Percentiles rank a stretch among this genome's conserved stretches.
These are phyloP conservation scores for Amanita subjunquillea DNA, from an alignment of 768 basidiomycete genomes.

Conservation along the genomic window DNA sequence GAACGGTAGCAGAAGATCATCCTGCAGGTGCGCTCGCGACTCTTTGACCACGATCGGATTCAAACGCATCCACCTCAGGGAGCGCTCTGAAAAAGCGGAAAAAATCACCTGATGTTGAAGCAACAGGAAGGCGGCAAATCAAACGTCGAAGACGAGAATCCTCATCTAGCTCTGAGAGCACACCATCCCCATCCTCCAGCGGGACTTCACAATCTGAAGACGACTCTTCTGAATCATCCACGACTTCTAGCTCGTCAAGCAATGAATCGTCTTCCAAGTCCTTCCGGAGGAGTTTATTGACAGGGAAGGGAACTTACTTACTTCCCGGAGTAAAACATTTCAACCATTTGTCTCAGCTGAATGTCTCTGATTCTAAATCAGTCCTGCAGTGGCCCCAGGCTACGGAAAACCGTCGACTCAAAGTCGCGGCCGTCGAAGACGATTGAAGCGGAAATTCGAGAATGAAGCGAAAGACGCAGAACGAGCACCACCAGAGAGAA, in stretches of 20 bases:
- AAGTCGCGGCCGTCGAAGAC: slow-evolving; percentile 46
- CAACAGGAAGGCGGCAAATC: neutral
- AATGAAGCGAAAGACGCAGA: slow-evolving; percentile 4
- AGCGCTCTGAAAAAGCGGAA: slow-evolving; percentile 16
- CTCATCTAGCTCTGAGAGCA: neutral
- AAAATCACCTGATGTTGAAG: slow-evolving; percentile 7
- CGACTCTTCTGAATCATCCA: slow-evolving; percentile 13
- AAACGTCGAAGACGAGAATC: neutral
- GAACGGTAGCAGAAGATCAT: neutral
- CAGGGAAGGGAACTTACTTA: too few species aligned
- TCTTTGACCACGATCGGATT: neutral
- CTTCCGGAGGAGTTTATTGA: neutral
- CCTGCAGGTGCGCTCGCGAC: neutral
- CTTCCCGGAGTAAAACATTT: neutral
- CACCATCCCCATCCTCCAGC: neutral
- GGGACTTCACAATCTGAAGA: slow-evolving; percentile 19
- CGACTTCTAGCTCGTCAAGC: slow-evolving; percentile 9
- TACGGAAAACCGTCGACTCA: slow-evolving; percentile 48
- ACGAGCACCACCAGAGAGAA: slow-evolving; percentile 16
- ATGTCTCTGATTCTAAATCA: neutral
- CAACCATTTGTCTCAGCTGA: neutral
- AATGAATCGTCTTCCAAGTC: slow-evolving; percentile 18
- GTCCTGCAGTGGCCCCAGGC: slow-evolving; percentile 38
- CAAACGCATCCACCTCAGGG: neutral
- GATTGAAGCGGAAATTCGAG: slow-evolving; percentile 27